Percentiles rank a stretch among this genome's conserved stretches.
These are phyloP conservation scores for Porcisia hertigi DNA, from an alignment of 208 protist species.

Conservation along the genomic window DNA sequence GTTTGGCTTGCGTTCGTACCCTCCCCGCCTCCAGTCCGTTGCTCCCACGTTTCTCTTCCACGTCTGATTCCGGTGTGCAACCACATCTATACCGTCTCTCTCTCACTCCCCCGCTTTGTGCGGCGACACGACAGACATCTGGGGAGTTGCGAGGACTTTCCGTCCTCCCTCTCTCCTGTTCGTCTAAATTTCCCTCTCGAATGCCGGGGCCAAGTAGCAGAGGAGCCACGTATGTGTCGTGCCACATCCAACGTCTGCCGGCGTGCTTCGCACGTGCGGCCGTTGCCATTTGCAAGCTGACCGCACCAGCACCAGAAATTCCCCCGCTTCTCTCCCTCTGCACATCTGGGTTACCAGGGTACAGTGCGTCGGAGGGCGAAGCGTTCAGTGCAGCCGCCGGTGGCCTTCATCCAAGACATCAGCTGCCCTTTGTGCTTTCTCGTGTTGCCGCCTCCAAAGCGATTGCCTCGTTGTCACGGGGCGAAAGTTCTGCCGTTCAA, in stretches of 20 bases:
- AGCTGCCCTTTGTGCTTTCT: slow-evolving; percentile 58
- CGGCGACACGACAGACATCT: too few relatives aligned
- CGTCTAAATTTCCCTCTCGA: not conserved
- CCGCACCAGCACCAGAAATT: not conserved
- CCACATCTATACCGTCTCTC: not conserved
- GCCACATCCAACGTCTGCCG: slow-evolving; percentile 3
- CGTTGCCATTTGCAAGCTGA: slow-evolving; percentile 13
- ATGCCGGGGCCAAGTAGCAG: slow-evolving; percentile 1
- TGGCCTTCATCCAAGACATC: slow-evolving; percentile 40
- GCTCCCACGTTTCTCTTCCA: not conserved
- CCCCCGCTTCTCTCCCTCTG: slow-evolving; percentile 11
- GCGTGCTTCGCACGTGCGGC: slow-evolving; percentile 1
- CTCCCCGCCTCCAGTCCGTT: not conserved
- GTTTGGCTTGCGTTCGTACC: too few relatives aligned
- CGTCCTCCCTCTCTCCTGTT: not conserved
- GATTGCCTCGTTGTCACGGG: slow-evolving; percentile 12
- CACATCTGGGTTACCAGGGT: not conserved
- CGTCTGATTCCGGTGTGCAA: not conserved
- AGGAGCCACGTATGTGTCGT: slow-evolving; percentile 4
- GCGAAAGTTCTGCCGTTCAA: not conserved
- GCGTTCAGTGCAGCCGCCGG: slow-evolving; percentile 6
- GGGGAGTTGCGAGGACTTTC: not conserved
- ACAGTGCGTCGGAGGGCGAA: not conserved
- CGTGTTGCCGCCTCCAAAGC: slow-evolving; percentile 59
- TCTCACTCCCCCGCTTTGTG: too few relatives aligned